Evolutionary conservation across 257 asterid genomes (phyloP), one percentile per base, ranked within the genome.

Genomic region (Striga asiatica): DNA sequence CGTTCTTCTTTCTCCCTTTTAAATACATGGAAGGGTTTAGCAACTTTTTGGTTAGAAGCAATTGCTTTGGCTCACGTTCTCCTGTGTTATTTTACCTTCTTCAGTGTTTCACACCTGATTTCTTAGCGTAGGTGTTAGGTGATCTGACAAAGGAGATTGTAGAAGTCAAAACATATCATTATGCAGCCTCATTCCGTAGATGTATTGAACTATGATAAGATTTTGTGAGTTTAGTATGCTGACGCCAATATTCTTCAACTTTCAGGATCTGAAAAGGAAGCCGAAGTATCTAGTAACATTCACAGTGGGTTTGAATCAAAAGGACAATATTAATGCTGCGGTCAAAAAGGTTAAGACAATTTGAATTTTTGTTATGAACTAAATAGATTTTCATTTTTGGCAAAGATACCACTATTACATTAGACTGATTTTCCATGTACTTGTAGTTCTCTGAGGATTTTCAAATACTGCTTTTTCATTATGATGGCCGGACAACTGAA

Each of bases 391-490:
- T n/a, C 22, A 52, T 49, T 50, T 56, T 27, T 8, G n/a, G 60
- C 24, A 64, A 34, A 48, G n/a, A n/a, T n/a, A n/a, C n/a, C n/a
- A n/a, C n/a, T n/a, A n/a, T 43, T 53, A 32, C 60, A 41, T 34
- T 42, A 25, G 13, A 29, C 62, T 66, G 45, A 78, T 43, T 65
- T 62, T 28, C 24, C 42, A 32, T 42, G 23, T 60, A 52, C 2
- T 37, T 68, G 66, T 68, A 92, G 98, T 92, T 92, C 65, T 80
- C 98, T 39, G 89, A 82, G 67, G 93, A 92, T 62, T 92, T 92
- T 43, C 97, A 88, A 67, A 92, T 92, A 54, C 46, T 92, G 81
- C 97, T 92, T 70, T 92, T 92, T 54, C 98, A 92, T 69, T 92
- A 92, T 65, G 98, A 92, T 77, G 98, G 98, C 28, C 82, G 65